phyloP scores from a whole-genome alignment of 495 filamentous ascomycete species.

The Physcia stellaris region DNA sequence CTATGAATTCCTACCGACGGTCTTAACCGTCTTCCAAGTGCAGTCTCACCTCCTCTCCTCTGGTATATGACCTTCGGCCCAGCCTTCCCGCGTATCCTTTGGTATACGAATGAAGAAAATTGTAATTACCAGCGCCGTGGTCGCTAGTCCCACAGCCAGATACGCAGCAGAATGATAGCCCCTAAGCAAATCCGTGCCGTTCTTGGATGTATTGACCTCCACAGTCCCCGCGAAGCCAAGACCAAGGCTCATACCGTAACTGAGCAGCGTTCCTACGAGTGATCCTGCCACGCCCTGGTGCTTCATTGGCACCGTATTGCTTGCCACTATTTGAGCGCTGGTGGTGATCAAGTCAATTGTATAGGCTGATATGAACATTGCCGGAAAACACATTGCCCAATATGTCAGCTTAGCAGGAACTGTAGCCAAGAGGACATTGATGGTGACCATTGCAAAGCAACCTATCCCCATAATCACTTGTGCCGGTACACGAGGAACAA shows the following conservation, averaged over 20 bases:
- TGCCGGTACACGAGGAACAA: too few relatives aligned
- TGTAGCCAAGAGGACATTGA: too few relatives aligned
- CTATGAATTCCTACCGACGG: too few relatives aligned
- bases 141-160: conserved; percentile 30
- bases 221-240: conserved; percentile 38
- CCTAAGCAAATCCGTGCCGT: conserved; percentile 10
- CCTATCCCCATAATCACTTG: too few relatives aligned
- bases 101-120: conserved; percentile 25
- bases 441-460: too few relatives aligned
- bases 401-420: too few relatives aligned
- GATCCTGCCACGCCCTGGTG: conserved; percentile 38
- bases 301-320: conserved; percentile 32
- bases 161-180: conserved; percentile 32
- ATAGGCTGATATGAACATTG: conserved; percentile 28
- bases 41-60: too few relatives aligned
- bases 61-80: too few relatives aligned
- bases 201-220: conserved; percentile 21
- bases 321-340: conserved; percentile 40
- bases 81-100: conserved; percentile 31
- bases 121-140: conserved; percentile 25
- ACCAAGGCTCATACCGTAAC: conserved; percentile 35
- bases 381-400: conserved; percentile 36
- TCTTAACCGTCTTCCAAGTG: too few relatives aligned
- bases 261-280: conserved; percentile 31
- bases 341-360: conserved; percentile 39